Conservation (phyloP, 2,329 filamentous ascomycete genomes). For the Epichloe festucae region DNA sequence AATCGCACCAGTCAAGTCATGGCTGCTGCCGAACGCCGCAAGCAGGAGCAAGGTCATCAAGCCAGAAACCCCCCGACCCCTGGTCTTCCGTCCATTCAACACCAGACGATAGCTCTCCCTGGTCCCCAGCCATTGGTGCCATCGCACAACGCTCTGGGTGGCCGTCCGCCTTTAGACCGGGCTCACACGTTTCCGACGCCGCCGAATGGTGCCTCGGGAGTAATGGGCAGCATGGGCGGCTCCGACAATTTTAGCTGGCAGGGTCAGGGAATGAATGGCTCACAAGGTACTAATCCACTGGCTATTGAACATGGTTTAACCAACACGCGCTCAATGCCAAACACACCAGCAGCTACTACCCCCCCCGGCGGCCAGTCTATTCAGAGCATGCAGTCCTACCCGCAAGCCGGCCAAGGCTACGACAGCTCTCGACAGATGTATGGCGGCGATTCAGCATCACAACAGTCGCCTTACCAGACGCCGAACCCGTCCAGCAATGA, state of each 20-base stretch:
- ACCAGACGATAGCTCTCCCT: conserved; percentile 49
- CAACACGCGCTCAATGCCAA: conserved; percentile 74
- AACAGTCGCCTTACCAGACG: conserved; percentile 60
- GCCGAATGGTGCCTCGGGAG: conserved; percentile 80
- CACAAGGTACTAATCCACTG: conserved; percentile 55
- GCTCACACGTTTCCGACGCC: conserved; percentile 91
- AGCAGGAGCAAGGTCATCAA: conserved; percentile 53
- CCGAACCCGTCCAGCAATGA: conserved; percentile 47
- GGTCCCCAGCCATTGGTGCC: conserved; percentile 41
- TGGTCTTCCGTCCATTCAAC: conserved; percentile 54
- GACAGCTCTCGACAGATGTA: conserved; percentile 71
- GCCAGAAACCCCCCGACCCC: conserved; percentile 45
- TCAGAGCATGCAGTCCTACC: conserved; percentile 70
- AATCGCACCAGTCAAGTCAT: conserved; percentile 73
- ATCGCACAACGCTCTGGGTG: conserved; percentile 55
- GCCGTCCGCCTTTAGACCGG: conserved; percentile 66
- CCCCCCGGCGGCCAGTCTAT: conserved; percentile 61
- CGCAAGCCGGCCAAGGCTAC: conserved; percentile 54
- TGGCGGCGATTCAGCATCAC: conserved; percentile 54
- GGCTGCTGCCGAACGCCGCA: conserved; percentile 68
- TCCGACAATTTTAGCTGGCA: conserved; percentile 74
- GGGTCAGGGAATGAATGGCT: conserved; percentile 45
- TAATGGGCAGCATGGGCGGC: conserved; percentile 60
- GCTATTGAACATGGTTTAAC: conserved; percentile 68
- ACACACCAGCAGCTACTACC: conserved; percentile 86